phyloP scores from a whole-genome alignment of 73 alveolate species.

The Uronychia setigera region DNA sequence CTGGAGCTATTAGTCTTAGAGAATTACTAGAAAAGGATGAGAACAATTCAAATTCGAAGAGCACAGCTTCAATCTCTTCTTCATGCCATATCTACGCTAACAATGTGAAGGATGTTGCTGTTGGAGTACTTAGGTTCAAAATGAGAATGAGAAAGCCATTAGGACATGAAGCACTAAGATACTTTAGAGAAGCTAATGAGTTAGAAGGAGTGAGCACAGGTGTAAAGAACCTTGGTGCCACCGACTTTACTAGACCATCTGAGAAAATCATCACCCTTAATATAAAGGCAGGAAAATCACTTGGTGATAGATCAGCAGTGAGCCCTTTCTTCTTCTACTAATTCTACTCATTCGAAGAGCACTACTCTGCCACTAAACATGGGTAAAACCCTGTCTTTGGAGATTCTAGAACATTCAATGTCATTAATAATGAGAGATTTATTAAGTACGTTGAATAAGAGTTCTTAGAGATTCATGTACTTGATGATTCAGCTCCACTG shows the following conservation, averaged over 20 bases:
- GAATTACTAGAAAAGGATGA: slow-evolving; percentile 60
- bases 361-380: slow-evolving; percentile 61
- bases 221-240: slow-evolving; percentile 60
- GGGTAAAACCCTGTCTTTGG: slow-evolving; percentile 86
- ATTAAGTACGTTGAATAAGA: slow-evolving; percentile 77
- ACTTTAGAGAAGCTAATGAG: slow-evolving; percentile 77
- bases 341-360: slow-evolving; percentile 86
- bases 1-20: slow-evolving; percentile 62
- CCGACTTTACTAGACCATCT: slow-evolving; percentile 56
- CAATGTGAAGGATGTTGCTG: slow-evolving; percentile 8
- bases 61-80: neutral
- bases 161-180: slow-evolving; percentile 76
- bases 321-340: slow-evolving; percentile 88
- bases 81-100: slow-evolving; percentile 1
- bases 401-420: slow-evolving; percentile 76
- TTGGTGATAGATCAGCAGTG: slow-evolving; percentile 56
- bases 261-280: slow-evolving; percentile 66
- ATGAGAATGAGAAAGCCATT: slow-evolving; percentile 95
- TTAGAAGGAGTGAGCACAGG: slow-evolving; percentile 42
- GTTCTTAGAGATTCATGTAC: slow-evolving; percentile 73
- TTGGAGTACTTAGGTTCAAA: slow-evolving; percentile 79
- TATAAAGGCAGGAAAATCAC: slow-evolving; percentile 60
- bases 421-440: slow-evolving; percentile 64
- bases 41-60: neutral
- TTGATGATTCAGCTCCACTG: slow-evolving; percentile 89